A percentile compares a stretch with the other conserved stretches of the same genome.
phyloP scores from a whole-genome alignment of 257 asterid species.

The Scutellaria baicalensis region DNA sequence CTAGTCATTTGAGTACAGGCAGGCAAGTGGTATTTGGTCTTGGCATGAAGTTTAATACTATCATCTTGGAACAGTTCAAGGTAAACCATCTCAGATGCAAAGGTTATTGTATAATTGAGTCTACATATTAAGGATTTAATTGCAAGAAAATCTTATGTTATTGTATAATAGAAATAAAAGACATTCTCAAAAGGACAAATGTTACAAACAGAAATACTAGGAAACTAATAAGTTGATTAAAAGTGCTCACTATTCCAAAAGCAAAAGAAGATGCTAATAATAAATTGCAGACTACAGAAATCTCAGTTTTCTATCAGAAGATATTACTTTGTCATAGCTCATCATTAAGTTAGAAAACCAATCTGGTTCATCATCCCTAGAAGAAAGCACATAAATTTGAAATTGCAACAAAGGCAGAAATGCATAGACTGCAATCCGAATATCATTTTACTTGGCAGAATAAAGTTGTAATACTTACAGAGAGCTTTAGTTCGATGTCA shows the following conservation, averaged over 20 bases:
- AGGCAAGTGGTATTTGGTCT: neutral
- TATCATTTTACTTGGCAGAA: constrained; percentile 5
- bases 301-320: neutral
- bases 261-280: neutral
- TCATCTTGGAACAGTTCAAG: neutral
- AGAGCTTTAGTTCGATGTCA: constrained; percentile 84
- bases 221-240: neutral
- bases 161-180: neutral
- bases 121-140: neutral
- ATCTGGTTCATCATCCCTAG: neutral
- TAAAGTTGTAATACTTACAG: constrained; percentile 45
- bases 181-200: neutral
- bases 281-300: neutral
- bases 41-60: neutral
- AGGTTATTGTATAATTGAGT: neutral
- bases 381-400: neutral
- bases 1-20: neutral
- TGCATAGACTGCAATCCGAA: neutral
- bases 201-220: neutral
- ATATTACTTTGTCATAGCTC: neutral
- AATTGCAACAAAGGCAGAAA: neutral
- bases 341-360: neutral
- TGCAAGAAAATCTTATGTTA: neutral
- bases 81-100: neutral
- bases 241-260: neutral